Evolutionary conservation across 441 rosid species (phyloP).

Genomic region (Erodium trifolium): DNA sequence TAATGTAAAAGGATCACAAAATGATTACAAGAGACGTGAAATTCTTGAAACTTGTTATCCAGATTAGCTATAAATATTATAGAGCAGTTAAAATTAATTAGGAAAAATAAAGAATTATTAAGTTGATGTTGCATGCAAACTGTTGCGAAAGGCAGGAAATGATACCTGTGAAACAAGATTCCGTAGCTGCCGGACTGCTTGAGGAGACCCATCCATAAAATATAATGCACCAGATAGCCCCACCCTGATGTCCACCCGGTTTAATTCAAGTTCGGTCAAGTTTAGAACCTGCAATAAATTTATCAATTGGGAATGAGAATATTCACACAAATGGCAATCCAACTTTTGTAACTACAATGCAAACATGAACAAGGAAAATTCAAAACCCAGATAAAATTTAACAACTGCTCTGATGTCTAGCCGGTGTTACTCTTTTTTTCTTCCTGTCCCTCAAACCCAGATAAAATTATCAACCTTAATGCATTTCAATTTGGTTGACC

Average conservation of each 20-base stretch:
- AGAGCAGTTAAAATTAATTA: neutral
- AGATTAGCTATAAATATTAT: neutral
- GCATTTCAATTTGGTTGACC: neutral
- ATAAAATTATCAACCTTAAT: neutral
- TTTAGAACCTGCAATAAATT: constrained; percentile 63
- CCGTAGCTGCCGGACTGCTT: constrained; percentile 86
- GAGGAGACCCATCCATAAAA: constrained; percentile 97
- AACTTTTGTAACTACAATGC: neutral
- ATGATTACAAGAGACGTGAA: neutral
- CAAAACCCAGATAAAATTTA: neutral
- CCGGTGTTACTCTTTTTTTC: neutral
- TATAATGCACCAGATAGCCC: constrained; percentile 88
- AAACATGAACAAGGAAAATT: neutral
- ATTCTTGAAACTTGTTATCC: neutral
- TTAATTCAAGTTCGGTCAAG: constrained; percentile 84
- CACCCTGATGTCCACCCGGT: constrained; percentile 87
- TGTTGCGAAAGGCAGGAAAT: constrained; percentile 11
- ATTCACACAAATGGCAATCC: constrained; percentile 3
- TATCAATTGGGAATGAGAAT: constrained; percentile 19
- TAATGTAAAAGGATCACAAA: constrained; percentile 14
- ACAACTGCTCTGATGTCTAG: neutral
- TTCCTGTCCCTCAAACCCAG: neutral
- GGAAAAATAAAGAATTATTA: neutral
- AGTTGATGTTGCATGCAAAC: neutral
- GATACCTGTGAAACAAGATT: constrained; percentile 92